Base-by-base conservation (phyloP, 73 alveolate species). In the Blepharisma stoltei region DNA sequence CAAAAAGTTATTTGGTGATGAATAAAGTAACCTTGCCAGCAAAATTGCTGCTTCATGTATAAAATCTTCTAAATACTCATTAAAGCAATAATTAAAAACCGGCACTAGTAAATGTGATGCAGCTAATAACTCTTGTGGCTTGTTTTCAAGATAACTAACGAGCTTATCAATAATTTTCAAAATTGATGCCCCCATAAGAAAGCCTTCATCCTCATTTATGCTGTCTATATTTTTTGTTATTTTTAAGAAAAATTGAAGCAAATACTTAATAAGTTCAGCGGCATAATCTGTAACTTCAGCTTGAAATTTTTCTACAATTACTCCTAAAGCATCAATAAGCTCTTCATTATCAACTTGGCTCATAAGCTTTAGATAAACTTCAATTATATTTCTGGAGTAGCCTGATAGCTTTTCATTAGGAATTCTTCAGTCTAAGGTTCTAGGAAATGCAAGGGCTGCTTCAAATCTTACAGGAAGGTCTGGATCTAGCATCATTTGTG, bases 261-360 rank as follows among this genome's bases (percentile, higher is more conserved):
- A 60, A 37, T 89, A 81, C 47, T 77, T 88, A 55, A 87, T 70
- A 6, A 92, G 82, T 46, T 89, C 90, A 18, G 80, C 78, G 54
- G 98, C 98, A 55, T 65, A 92, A 43, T 96, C 95, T 25, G 82
- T 84, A 49, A 88, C 81, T 54, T 83, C 84, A 7, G 83, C 87
- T 66, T 65, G 70, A 77, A 54, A 88, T 50, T 50, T 75, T 8
- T 50, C 25, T 5, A 88, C 91, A 8, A 88, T 78, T 50, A 77
- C 87, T 67, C 78, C 95, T 5, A 88, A 80, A 6, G 95, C 87
- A 11, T 78, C 66, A 44, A 88, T 86, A 14, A 88, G 73, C 23
- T 88, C 95, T 77, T 83, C 92, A 43, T 78, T 54, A 50, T 88
- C 95, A 53, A 88, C 83, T 67, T 88, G 91, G 9, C 82, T 67